Evolutionary conservation across 164 flowering plant species (phyloP).

Genomic region (Kingdonia uniflora): DNA sequence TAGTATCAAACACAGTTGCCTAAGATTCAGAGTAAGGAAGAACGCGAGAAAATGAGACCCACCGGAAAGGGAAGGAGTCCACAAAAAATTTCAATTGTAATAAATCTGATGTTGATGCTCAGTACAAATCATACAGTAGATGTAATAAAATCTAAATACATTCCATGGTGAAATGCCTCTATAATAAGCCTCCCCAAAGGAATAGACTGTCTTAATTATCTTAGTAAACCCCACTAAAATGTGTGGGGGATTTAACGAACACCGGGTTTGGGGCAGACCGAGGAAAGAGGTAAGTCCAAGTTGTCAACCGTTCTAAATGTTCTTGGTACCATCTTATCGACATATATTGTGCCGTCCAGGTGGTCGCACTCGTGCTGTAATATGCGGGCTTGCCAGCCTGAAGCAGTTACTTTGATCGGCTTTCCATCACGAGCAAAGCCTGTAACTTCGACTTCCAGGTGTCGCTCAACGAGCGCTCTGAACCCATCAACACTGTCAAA

Average conservation of each 20-base stretch:
- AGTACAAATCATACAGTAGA: too few relatives aligned
- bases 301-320: constrained; percentile 74
- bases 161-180: too few relatives aligned
- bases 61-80: too few relatives aligned
- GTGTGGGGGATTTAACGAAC: constrained; percentile 15
- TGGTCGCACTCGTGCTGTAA: constrained; percentile 94
- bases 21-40: too few relatives aligned
- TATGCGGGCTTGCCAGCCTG: constrained; percentile 95
- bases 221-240: too few relatives aligned
- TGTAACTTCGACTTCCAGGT: constrained; percentile 68
- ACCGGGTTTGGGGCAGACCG: constrained; percentile 67
- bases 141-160: too few relatives aligned
- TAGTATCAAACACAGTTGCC: too few relatives aligned
- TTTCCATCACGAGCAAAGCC: constrained; percentile 66
- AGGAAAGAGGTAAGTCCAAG: constrained; percentile 75
- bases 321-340: constrained; percentile 73
- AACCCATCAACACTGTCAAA: constrained; percentile 77
- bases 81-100: too few relatives aligned
- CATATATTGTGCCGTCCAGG: constrained; percentile 82
- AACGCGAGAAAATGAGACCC: too few relatives aligned
- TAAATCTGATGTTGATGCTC: too few relatives aligned
- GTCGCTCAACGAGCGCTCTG: constrained; percentile 77
- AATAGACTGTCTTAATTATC: too few relatives aligned
- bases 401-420: constrained; percentile 58
- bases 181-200: too few relatives aligned